A percentile compares a stretch with the other conserved stretches of the same genome.
Evolutionary conservation across 768 basidiomycete genomes (phyloP).

Genomic region (Pleurotus salmoneostramineus): DNA sequence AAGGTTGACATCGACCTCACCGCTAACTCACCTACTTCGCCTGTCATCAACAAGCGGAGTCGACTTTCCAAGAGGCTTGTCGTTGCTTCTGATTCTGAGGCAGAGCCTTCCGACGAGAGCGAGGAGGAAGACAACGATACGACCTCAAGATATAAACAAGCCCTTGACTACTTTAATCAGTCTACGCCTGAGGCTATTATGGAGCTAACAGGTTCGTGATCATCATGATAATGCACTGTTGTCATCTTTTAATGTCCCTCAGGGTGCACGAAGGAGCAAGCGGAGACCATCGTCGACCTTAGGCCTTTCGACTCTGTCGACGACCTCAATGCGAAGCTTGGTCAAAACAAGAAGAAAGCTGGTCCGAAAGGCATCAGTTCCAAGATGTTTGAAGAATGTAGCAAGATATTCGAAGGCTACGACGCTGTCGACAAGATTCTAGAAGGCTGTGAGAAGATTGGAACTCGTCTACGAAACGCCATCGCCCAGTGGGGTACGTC

Average conservation of each 20-base stretch:
- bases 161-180: conserved; percentile 68
- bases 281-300: conserved; percentile 67
- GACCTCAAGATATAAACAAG: conserved; percentile 23
- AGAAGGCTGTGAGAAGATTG: conserved; percentile 84
- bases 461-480: conserved; percentile 63
- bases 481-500: conserved; percentile 70
- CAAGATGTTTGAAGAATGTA: conserved; percentile 88
- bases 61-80: conserved; percentile 58
- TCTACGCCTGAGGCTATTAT: conserved; percentile 61
- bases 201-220: conserved; percentile 64
- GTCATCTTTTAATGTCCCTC: conserved; percentile 4
- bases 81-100: conserved; percentile 67
- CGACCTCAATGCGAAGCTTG: conserved; percentile 72
- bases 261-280: conserved; percentile 84
- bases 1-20: conserved; percentile 34
- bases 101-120: conserved; percentile 37
- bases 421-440: conserved; percentile 86
- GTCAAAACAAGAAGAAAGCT: conserved; percentile 84
- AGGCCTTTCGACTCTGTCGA: conserved; percentile 79
- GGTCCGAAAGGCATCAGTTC: conserved; percentile 81
- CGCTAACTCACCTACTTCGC: conserved; percentile 25
- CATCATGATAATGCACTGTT: background rate
- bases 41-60: conserved; percentile 37
- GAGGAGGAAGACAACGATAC: background rate
- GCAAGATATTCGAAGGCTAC: conserved; percentile 80